Base-by-base conservation (phyloP, 2,329 filamentous ascomycete species). In the Aspergillus sp. region DNA sequence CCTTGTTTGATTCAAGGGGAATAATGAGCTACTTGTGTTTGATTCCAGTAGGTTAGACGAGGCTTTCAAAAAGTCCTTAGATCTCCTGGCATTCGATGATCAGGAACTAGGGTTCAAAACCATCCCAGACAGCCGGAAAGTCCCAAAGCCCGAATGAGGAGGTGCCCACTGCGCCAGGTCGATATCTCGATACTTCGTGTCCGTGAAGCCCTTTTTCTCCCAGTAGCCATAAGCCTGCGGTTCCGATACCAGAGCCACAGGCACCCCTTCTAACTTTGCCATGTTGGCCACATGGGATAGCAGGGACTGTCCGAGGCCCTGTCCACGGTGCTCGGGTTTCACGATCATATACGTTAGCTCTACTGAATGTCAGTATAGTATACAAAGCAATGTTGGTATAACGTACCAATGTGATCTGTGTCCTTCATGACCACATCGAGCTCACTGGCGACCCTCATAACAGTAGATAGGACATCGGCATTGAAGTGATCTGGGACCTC, bases 151-250 rank as follows among this genome's bases (percentile, higher is more conserved):
- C 5, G 54, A 61, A 37, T 62, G 22, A 4, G 56, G 51, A 2
- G 61, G 51, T 2, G 64, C 61, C 51, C 56, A 66, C 8, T 60
- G 52, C 7, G 48, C 22, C 9, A 65, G 55, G 55, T 66, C 62
- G 3, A 65, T 56, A 55, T 65, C 62, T 3, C 53, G 48, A 56
- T 63, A 57, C 3, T 24, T 51, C 5, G 51, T 60, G n/a, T 64
- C 61, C n/a, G 58, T 19, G 17, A 64, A 62, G 4, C 59, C 60
- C 15, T 55, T 13, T 11, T 58, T 57, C 3, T 40, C 45, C 22
- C 61, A 66, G 33, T 62, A 66, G 0, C 24, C 50, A 39, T 62
- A 59, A 5, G 58, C 51, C 11, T 59, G 58, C 3, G 63, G 59
- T 48, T 66, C 63, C 0, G 61, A 54, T 15, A 27, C 50, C 3